Percentiles rank a stretch among this genome's conserved stretches.
phyloP scores from a whole-genome alignment of 345 rosid species.

The Camelina neglecta region DNA sequence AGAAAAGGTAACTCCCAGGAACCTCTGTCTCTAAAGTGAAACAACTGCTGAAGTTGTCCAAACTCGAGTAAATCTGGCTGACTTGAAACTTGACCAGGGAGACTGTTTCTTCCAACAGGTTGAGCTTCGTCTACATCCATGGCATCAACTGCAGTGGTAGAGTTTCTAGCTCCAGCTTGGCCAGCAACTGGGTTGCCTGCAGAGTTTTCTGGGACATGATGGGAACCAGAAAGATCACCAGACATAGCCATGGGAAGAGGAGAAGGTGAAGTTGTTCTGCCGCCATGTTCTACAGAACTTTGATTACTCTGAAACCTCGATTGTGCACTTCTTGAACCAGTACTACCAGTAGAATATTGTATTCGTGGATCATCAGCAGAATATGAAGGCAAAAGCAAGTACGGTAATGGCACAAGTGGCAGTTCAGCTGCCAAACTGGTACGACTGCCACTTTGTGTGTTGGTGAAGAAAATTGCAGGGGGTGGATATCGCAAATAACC shows the following conservation, averaged over 20 bases:
- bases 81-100: conserved; percentile 41
- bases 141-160: conserved; percentile 50
- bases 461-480: conserved; percentile 66
- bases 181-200: conserved; percentile 39
- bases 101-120: conserved; percentile 48
- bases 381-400: conserved; percentile 56
- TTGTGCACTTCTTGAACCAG: conserved; percentile 51
- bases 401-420: conserved; percentile 62
- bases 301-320: conserved; percentile 49
- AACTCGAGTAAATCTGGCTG: conserved; percentile 47
- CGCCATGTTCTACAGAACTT: conserved; percentile 45
- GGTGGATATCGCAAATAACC: conserved; percentile 79
- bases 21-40: conserved; percentile 61
- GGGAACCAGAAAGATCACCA: conserved; percentile 49
- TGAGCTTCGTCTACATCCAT: conserved; percentile 74
- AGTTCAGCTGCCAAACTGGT: conserved; percentile 57
- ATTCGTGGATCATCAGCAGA: conserved; percentile 57
- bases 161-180: conserved; percentile 49
- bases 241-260: conserved; percentile 53
- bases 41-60: conserved; percentile 59
- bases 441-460: conserved; percentile 56
- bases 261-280: conserved; percentile 44
- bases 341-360: conserved; percentile 46
- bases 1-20: conserved; percentile 75
- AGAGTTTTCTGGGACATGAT: conserved; percentile 43